Percentiles rank a stretch among this genome's conserved stretches.
These are phyloP conservation scores for Xanthoconium stramineum DNA, from an alignment of 768 basidiomycete species.

Conservation along the genomic window DNA sequence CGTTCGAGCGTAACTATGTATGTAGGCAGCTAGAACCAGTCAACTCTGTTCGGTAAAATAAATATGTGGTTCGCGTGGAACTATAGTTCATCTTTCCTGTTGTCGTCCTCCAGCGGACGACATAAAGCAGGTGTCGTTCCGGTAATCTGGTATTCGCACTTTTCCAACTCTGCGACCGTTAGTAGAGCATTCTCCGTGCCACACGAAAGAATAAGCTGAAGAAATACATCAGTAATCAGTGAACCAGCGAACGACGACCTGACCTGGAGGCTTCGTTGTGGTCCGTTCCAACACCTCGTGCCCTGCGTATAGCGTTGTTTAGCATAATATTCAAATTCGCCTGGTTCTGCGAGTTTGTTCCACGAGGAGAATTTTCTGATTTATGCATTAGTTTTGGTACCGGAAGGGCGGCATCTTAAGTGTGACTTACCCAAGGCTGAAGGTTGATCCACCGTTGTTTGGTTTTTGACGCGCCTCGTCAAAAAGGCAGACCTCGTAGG, in stretches of 20 bases:
- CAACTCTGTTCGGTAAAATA: neutral
- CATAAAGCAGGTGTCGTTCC: conserved; percentile 87
- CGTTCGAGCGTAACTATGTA: too few species aligned
- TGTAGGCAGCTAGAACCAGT: neutral
- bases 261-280: conserved; percentile 79
- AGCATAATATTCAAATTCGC: conserved; percentile 71
- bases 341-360: conserved; percentile 60
- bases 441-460: conserved; percentile 67
- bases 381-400: conserved; percentile 2
- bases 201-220: conserved; percentile 76
- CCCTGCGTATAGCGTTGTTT: conserved; percentile 83
- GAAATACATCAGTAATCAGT: neutral
- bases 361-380: conserved; percentile 74
- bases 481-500: conserved; percentile 92
- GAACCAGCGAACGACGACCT: conserved; percentile 20
- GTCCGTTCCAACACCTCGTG: conserved; percentile 95
- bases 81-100: conserved; percentile 31
- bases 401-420: neutral
- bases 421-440: conserved; percentile 76
- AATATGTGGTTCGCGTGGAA: neutral
- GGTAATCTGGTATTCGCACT: conserved; percentile 91
- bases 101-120: conserved; percentile 36
- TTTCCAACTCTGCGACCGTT: conserved; percentile 84
- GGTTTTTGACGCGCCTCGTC: conserved; percentile 85
- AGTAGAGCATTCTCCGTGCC: conserved; percentile 81